Conservation (phyloP, 495 filamentous ascomycete genomes). For the Penicillium odoratum region DNA sequence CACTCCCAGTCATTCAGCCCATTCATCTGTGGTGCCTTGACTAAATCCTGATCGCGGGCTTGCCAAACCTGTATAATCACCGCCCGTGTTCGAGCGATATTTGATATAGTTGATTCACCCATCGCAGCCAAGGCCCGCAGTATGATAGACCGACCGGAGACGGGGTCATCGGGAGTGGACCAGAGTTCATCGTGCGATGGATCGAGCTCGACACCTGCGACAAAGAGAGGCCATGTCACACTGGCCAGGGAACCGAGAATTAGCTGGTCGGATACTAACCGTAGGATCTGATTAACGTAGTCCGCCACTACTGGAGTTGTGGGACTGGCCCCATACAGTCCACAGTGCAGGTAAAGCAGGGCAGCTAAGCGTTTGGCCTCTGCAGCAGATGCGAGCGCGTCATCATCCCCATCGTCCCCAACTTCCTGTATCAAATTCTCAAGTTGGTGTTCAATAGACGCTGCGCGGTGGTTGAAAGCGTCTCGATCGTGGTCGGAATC, state of each 20-base stretch:
- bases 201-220: slow-evolving; percentile 46
- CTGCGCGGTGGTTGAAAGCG: slow-evolving; percentile 30
- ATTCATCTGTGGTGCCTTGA: slow-evolving; percentile 25
- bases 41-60: slow-evolving; percentile 38
- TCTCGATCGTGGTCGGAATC: slow-evolving; percentile 24
- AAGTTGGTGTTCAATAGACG: slow-evolving; percentile 31
- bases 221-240: slow-evolving; percentile 48
- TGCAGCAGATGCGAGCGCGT: slow-evolving; percentile 32
- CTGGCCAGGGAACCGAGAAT: slow-evolving; percentile 30
- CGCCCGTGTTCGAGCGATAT: slow-evolving; percentile 41
- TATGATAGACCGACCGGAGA: slow-evolving; percentile 39
- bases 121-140: slow-evolving; percentile 42
- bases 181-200: slow-evolving; percentile 41
- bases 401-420: slow-evolving; percentile 32
- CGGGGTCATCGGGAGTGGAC: slow-evolving; percentile 18
- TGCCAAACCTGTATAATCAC: slow-evolving; percentile 48
- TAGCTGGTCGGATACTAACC: slow-evolving; percentile 35
- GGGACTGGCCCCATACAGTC: slow-evolving; percentile 39
- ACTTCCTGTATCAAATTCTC: slow-evolving; percentile 38
- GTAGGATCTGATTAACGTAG: slow-evolving; percentile 39
- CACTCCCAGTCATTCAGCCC: slow-evolving; percentile 44
- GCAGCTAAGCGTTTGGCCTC: slow-evolving; percentile 46
- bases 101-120: slow-evolving; percentile 42
- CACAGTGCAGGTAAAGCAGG: slow-evolving; percentile 43
- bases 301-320: slow-evolving; percentile 36